phyloP scores from a whole-genome alignment of 2,329 filamentous ascomycete species.

The Colletotrichum salicis region DNA sequence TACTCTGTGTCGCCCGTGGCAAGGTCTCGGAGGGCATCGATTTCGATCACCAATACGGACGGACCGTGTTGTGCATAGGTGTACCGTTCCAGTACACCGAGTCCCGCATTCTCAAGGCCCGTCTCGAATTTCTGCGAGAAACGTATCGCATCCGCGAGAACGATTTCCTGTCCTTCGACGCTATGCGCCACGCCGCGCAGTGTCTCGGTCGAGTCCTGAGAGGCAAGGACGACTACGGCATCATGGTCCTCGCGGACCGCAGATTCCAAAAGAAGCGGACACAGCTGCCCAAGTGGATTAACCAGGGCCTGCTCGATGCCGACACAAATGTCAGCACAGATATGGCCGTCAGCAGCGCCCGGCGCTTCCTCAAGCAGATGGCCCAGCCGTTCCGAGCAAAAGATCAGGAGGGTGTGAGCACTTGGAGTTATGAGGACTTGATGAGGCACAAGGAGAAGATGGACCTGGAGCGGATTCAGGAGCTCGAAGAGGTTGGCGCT shows the following conservation, averaged over 20 bases:
- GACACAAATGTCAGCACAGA: constrained; percentile 94
- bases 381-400: constrained; percentile 85
- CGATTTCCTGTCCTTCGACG: constrained; percentile 97
- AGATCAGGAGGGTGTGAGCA: constrained; percentile 92
- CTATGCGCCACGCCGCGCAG: constrained; percentile 98
- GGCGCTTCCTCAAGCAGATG: constrained; percentile 91
- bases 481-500: constrained; percentile 60
- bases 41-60: constrained; percentile 98
- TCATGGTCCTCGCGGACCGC: constrained; percentile 97
- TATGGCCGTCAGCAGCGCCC: constrained; percentile 89
- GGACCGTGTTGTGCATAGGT: constrained; percentile 94
- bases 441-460: constrained; percentile 80
- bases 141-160: constrained; percentile 97
- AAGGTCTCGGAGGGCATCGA: constrained; percentile 99
- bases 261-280: constrained; percentile 90
- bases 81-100: constrained; percentile 99
- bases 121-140: constrained; percentile 94
- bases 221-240: constrained; percentile 98
- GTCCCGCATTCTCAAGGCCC: constrained; percentile 93
- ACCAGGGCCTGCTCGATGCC: constrained; percentile 83
- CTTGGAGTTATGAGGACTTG: constrained; percentile 86
- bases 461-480: constrained; percentile 74
- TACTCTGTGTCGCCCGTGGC: constrained; percentile 94
- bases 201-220: constrained; percentile 93
- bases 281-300: constrained; percentile 97